These are phyloP conservation scores for Dimocarpus longan DNA, from an alignment of 345 rosid species.

Conservation along the genomic window DNA sequence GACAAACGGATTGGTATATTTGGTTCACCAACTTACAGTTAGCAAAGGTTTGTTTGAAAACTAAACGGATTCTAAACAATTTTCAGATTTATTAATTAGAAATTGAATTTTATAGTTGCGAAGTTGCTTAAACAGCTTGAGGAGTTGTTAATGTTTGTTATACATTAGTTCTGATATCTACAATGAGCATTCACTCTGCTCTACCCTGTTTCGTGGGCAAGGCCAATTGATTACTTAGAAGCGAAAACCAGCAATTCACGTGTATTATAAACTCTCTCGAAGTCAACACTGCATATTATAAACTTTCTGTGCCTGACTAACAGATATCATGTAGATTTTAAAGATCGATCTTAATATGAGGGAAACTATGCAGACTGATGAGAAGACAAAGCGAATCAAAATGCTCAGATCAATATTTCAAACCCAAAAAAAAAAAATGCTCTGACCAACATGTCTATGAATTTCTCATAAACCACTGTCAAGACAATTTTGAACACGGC, in stretches of 20 bases:
- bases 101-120: background rate
- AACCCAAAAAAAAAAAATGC: too few species aligned
- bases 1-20: slow-evolving; percentile 32
- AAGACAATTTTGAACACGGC: background rate
- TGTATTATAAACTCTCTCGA: background rate
- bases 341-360: background rate
- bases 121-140: background rate
- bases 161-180: background rate
- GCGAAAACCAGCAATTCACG: background rate
- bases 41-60: slow-evolving; percentile 19
- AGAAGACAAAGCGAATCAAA: background rate
- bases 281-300: too few species aligned
- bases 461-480: background rate
- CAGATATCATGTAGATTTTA: background rate
- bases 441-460: background rate
- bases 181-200: background rate
- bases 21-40: slow-evolving; percentile 38
- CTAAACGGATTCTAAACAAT: slow-evolving; percentile 3
- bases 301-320: background rate
- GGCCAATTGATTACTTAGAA: background rate
- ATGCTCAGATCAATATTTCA: background rate
- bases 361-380: background rate
- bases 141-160: background rate
- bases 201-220: background rate
- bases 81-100: background rate